Conservation (phyloP, 352 stramenopile species). For the Albugo candida region DNA sequence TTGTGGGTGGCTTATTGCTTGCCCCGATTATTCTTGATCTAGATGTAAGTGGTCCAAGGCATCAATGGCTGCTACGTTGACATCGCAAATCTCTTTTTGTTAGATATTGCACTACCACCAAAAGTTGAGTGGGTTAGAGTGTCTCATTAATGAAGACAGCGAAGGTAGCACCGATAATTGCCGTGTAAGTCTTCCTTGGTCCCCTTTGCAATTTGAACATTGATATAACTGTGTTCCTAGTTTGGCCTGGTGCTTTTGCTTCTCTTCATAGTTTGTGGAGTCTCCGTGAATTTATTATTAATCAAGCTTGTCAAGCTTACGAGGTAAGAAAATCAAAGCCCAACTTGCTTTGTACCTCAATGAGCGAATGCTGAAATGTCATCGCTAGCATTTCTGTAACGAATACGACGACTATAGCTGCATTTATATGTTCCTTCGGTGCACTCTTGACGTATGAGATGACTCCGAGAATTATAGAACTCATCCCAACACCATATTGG, state of each 20-base stretch:
- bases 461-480: slow-evolving; percentile 17
- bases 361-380: slow-evolving; percentile 1
- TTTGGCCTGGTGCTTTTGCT: slow-evolving; percentile 48
- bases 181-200: slow-evolving; percentile 19
- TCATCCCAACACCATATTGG: slow-evolving; percentile 1
- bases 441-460: slow-evolving; percentile 62
- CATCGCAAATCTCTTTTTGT: not conserved
- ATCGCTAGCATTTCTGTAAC: slow-evolving; percentile 31
- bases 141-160: slow-evolving; percentile 50
- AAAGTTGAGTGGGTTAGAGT: slow-evolving; percentile 59
- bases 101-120: slow-evolving; percentile 54
- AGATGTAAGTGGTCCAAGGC: slow-evolving; percentile 13
- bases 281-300: slow-evolving; percentile 56
- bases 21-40: slow-evolving; percentile 69
- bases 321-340: slow-evolving; percentile 7
- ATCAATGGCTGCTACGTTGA: not conserved
- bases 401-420: slow-evolving; percentile 47
- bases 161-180: slow-evolving; percentile 52
- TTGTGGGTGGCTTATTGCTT: slow-evolving; percentile 58
- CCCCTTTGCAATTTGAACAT: not conserved
- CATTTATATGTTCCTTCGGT: slow-evolving; percentile 51
- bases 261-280: slow-evolving; percentile 53
- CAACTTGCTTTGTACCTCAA: not conserved
- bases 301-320: slow-evolving; percentile 58
- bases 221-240: slow-evolving; percentile 11